Evolutionary conservation across 768 basidiomycete genomes (phyloP), one percentile per base, ranked within the genome.

Genomic region (Cyathus striatus): DNA sequence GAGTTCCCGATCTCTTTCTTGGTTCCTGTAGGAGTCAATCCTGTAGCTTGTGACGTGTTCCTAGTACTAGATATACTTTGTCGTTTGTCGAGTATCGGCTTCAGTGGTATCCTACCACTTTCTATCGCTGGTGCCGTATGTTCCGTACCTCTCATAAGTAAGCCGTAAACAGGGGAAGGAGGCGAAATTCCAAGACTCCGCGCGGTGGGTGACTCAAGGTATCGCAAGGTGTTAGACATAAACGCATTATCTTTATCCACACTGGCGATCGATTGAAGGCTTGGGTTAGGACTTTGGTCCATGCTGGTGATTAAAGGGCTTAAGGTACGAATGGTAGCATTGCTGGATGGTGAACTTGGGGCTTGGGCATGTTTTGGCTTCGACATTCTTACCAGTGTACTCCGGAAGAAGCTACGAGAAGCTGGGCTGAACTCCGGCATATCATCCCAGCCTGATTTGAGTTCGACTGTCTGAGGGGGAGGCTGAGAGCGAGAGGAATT

Each of bases 371-470:
- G 17, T 24, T 53, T 46, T 7, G 50, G 52, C 21, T 46, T 35
- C 20, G 49, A 53, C 38, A 21, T 54, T 23, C 53, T 53, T 21
- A 54, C 53, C 36, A 46, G 57, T 42, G 40, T 53, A 37, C 36
- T 50, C 24, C 46, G 50, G 40, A 30, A 35, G 38, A 46, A 48
- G 18, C 43, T 40, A 30, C 44, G 63, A 12, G 62, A 42, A n/a
- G n/a, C n/a, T 5, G 53, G 47, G 55, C 63, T 69, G 38, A 55
- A 47, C 39, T 67, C 64, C 23, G 70, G 56, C 59, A 68, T 68
- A 39, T 73, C 73, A 44, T 75, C 73, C 75, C 75, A 77, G 9
- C 72, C 75, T 2, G 75, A 77, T 50, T 58, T 72, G 35, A 74
- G 61, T 20, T 68, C 65, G 26, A 65, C 46, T 1, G 57, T 56